Base-by-base conservation (phyloP, 2,329 filamentous ascomycete genomes). In the Taxawa tesnikishii region DNA sequence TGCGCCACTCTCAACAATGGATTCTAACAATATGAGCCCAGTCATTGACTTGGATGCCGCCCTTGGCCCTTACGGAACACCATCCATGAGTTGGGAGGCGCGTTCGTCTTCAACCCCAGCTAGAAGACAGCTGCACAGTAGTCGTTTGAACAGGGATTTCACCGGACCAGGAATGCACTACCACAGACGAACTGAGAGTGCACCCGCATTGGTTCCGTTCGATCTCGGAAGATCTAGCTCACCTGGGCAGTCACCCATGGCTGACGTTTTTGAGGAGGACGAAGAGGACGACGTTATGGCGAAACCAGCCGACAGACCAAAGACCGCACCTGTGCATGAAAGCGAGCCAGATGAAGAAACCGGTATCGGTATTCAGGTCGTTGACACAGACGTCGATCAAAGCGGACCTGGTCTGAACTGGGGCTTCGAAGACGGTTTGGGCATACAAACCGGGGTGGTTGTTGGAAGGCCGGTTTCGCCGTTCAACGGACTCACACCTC, bases 1-100 rank as follows among this genome's bases (percentile, higher is more conserved):
- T 13, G 17, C 9, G 15, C 25, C 15, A 11, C 25, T 9, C 30
- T 31, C 28, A 25, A 36, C 13, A 26, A 28, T 8, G 29, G 16
- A 11, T 28, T 19, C 17, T 19, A 28, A 16, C 28, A 32, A 14
- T 24, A 36, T 10, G 30, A 83, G 76, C 48, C 78, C 82, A 6
- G 79, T 94, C 54, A 92, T 98, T 41, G 90, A 98, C 54, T 63
- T 98, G 26, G 90, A 98, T 58, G 88, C 87, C 12, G 90, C 88
- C 15, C 68, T 96, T 2, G 87, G 85, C 2, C 85, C 88, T 0
- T 93, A 94, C 56, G 90, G 92, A 47, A 93, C 85, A 0, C 81
- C 82, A 15, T 62, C 75, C 37, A 62, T 70, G 3, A 74, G 77
- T 38, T 80, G 77, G 68, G 75, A 79, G 39, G 72, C 74, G 2